Percentiles rank a stretch among this genome's conserved stretches.
These are phyloP conservation scores for Tricholoma sp. DNA, from an alignment of 768 basidiomycete genomes.

Conservation along the genomic window DNA sequence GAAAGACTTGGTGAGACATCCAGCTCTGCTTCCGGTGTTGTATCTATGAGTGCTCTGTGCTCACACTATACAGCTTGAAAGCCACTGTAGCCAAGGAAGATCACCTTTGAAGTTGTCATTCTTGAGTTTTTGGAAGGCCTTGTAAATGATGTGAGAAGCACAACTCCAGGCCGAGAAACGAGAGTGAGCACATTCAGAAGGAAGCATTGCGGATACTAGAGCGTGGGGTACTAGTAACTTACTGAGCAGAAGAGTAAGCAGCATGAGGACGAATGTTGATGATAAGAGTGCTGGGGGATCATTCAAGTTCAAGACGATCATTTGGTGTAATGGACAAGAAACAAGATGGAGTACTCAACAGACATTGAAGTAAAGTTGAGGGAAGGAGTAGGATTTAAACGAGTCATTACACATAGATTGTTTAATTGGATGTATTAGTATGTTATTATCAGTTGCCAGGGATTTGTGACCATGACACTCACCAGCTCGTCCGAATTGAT, in stretches of 20 bases:
- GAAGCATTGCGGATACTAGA: conserved; percentile 79
- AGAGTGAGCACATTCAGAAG: conserved; percentile 48
- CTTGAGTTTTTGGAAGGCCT: conserved; percentile 71
- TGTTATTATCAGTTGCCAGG: too few species aligned
- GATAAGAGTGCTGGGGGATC: conserved; percentile 50
- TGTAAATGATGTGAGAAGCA: conserved; percentile 61
- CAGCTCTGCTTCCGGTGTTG: conserved; percentile 45
- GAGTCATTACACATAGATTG: too few species aligned
- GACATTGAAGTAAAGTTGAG: conserved; percentile 18
- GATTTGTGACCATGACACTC: too few species aligned
- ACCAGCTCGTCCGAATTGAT: too few species aligned
- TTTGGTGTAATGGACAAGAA: conserved; percentile 22
- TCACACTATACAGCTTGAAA: conserved; percentile 66
- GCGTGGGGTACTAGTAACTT: conserved; percentile 65
- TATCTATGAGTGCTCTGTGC: conserved; percentile 47
- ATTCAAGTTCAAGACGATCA: conserved; percentile 26
- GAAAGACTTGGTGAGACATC: conserved; percentile 28
- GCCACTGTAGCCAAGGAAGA: conserved; percentile 78
- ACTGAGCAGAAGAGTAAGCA: conserved; percentile 58
- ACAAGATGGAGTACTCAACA: conserved; percentile 7
- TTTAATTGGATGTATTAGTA: too few species aligned
- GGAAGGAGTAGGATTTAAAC: conserved; percentile 22
- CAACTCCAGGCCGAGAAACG: conserved; percentile 57
- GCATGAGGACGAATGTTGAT: conserved; percentile 89
- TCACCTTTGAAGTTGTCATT: conserved; percentile 49